These are phyloP conservation scores for Debaryomyces sp. DNA, from an alignment of 1,139 yeast genomes.

Conservation along the genomic window DNA sequence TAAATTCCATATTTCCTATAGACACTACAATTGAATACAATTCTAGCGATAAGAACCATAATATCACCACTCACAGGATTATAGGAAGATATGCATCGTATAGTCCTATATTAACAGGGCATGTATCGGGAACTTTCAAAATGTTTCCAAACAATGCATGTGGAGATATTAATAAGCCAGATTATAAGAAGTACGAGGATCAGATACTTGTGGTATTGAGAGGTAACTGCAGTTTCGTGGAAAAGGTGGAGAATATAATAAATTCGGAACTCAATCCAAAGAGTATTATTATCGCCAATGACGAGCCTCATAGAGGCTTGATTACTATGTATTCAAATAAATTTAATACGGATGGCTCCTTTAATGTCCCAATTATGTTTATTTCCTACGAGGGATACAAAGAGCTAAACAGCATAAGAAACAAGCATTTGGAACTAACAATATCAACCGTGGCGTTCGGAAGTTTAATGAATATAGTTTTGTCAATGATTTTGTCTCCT, in stretches of 20 bases:
- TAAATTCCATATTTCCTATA: constrained; percentile 47
- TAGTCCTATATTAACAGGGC: constrained; percentile 35
- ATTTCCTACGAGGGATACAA: constrained; percentile 41
- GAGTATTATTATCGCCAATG: constrained; percentile 44
- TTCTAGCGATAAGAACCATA: constrained; percentile 19
- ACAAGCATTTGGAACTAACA: constrained; percentile 17
- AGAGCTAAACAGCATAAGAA: constrained; percentile 12
- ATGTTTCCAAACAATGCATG: constrained; percentile 39
- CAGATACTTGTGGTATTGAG: constrained; percentile 39
- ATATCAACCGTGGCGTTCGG: constrained; percentile 42
- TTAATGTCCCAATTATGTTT: constrained; percentile 40
- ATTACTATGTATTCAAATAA: constrained; percentile 48
- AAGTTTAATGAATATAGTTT: constrained; percentile 41
- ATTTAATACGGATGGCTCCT: constrained; percentile 41
- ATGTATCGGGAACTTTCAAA: constrained; percentile 26
- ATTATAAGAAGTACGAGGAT: constrained; percentile 19
- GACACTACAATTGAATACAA: constrained; percentile 39
- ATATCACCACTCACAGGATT: constrained; percentile 24
- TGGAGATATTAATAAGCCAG: constrained; percentile 15
- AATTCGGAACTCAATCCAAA: constrained; percentile 32
- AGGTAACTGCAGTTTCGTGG: constrained; percentile 48
- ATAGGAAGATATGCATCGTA: constrained; percentile 48
- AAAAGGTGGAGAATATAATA: constrained; percentile 36
- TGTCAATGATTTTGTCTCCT: constrained; percentile 48
- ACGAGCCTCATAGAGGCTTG: constrained; percentile 41